Base-by-base conservation (phyloP, 176 grass and related monocot species). In the Aegilops umbellulata region DNA sequence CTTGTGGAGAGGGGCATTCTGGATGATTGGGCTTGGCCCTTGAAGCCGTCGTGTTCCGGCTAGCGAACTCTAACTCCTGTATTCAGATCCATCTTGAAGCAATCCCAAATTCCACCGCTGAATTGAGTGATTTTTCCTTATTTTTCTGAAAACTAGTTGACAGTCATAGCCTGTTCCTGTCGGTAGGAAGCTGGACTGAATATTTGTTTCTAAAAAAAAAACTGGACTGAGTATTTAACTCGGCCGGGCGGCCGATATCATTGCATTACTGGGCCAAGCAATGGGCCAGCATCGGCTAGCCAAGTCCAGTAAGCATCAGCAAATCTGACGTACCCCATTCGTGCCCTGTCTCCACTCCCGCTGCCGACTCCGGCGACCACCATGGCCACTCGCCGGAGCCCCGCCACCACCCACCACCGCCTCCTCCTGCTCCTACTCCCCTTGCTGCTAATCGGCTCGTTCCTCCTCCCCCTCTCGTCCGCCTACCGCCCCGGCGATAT, bases 401-500 rank as follows among this genome's bases (percentile, higher is more conserved):
- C 24, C 78, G 14, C 38, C 10, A 1, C 62, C 3, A 3, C 14
- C 86, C n/a, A 7, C 17, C 46, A 13, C 34, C 34, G 6, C 39
- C 66, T 30, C 51, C 22, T 69, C 67, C 58, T 30, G 17, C 83
- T 29, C 41, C 2, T 51, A 30, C 27, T 84, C 10, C 35, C 27
- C 78, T n/a, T 67, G 69, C 67, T 92, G 4, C 72, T 91, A 62
- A 57, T 94, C 11, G 34, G 42, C 76, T 83, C 76, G 49, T 25
- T 44, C 51, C 47, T 91, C 72, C 24, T 26, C 23, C 14, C 85
- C 24, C 17, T 88, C 26, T 58, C 90, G 10, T 44, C 86, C 66
- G 92, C 92, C 58, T 99, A 93, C 75, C 91, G 89, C 60, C 92
- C 97, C 7, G 94, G 97, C 11, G 94, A 96, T 85, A 90, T 96